Percentiles rank a stretch among this genome's conserved stretches.
Conservation (phyloP, 208 protist species). For the Trypanosoma boissoni region DNA sequence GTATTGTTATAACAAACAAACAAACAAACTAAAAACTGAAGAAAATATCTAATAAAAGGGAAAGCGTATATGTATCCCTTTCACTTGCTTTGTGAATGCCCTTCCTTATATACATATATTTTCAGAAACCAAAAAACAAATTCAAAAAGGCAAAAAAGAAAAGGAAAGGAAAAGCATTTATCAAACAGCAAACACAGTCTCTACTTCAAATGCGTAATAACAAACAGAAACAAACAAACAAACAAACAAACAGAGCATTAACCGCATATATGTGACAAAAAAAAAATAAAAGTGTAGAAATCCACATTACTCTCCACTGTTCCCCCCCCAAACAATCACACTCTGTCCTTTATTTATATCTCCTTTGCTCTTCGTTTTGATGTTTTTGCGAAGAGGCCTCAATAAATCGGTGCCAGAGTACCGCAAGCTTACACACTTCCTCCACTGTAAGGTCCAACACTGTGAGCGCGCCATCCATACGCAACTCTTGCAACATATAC, state of each 20-base stretch:
- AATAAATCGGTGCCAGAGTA: conserved; percentile 71
- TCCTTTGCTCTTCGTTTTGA: neutral
- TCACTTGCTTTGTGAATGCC: neutral
- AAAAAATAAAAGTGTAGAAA: no score
- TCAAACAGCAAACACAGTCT: conserved; percentile 1
- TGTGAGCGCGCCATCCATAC: conserved; percentile 77
- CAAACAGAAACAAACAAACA: no score
- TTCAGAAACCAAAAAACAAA: conserved; percentile 5
- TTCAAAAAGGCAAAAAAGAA: neutral
- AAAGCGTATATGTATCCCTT: neutral
- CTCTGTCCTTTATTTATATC: conserved; percentile 13
- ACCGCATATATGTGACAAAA: no score
- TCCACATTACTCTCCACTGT: neutral
- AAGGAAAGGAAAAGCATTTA: neutral
- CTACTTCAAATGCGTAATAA: no score
- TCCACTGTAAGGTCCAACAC: conserved; percentile 73
- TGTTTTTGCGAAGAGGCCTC: conserved; percentile 43
- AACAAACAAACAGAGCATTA: no score
- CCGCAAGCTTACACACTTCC: conserved; percentile 64
- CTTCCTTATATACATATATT: neutral
- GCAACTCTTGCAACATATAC: conserved; percentile 80
- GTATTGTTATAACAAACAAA: neutral
- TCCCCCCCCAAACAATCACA: neutral
- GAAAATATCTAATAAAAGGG: neutral
- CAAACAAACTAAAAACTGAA: neutral